A percentile compares a stretch with the other conserved stretches of the same genome.
Evolutionary conservation across 2,329 filamentous ascomycete species (phyloP).

Genomic region (Taxawa tesnikishii): DNA sequence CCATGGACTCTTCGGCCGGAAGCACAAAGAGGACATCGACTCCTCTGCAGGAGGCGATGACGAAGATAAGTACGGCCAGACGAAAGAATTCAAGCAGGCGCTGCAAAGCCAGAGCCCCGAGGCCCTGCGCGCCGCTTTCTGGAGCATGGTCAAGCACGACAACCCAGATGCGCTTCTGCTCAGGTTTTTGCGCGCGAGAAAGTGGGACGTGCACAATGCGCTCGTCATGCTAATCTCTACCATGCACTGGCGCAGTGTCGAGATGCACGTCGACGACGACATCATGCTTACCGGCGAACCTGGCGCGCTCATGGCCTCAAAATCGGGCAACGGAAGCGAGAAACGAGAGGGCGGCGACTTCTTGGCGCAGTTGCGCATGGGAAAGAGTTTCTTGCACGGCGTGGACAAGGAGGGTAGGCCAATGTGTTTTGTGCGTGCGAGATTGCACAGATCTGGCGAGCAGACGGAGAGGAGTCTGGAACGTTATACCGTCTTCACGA

Average conservation of each 20-base stretch:
- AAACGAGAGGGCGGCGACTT: conserved; percentile 69
- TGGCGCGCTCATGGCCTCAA: conserved; percentile 47
- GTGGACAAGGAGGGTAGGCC: conserved; percentile 73
- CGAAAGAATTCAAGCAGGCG: conserved; percentile 73
- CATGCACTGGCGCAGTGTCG: conserved; percentile 75
- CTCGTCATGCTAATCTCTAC: conserved; percentile 90
- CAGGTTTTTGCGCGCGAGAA: conserved; percentile 75
- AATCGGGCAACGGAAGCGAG: conserved; percentile 44
- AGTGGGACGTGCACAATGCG: conserved; percentile 91
- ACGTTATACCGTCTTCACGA: conserved; percentile 82
- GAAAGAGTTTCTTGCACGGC: conserved; percentile 88
- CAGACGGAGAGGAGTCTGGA: conserved; percentile 75
- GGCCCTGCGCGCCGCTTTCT: conserved; percentile 67
- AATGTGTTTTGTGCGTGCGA: conserved; percentile 73
- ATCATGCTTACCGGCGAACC: conserved; percentile 69
- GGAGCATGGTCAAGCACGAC: conserved; percentile 92
- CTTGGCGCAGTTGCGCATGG: conserved; percentile 69
- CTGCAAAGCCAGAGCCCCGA: conserved; percentile 67
- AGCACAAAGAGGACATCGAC: conserved; percentile 40
- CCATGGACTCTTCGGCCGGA: conserved; percentile 52
- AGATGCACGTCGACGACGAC: conserved; percentile 81
- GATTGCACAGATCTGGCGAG: conserved; percentile 70
- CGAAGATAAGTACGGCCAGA: conserved; percentile 86
- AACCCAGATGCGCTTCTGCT: conserved; percentile 77
- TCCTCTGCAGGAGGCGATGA: conserved; percentile 36